Evolutionary conservation across 2,329 filamentous ascomycete genomes (phyloP).

Genomic region (Venturia oleaginea): DNA sequence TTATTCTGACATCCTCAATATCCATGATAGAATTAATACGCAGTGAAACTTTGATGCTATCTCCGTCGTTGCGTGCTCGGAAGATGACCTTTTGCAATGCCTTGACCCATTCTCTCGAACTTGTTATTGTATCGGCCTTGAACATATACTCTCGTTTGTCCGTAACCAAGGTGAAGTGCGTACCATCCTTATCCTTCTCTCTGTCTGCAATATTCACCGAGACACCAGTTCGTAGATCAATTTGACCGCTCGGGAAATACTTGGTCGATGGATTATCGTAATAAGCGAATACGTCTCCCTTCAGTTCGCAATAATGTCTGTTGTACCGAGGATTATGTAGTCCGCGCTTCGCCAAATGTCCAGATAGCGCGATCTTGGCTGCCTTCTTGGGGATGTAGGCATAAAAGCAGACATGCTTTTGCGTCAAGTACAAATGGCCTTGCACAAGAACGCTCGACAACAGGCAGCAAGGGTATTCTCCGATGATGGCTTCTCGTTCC

Average conservation of each 20-base stretch:
- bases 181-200: conserved; percentile 60
- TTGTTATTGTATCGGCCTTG: conserved; percentile 75
- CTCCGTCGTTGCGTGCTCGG: conserved; percentile 87
- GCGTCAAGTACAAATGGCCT: conserved; percentile 92
- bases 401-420: conserved; percentile 91
- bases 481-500: conserved; percentile 71
- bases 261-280: conserved; percentile 74
- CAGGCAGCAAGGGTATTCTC: conserved; percentile 92
- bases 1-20: conserved; percentile 81
- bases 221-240: conserved; percentile 86
- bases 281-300: conserved; percentile 86
- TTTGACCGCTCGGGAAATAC: conserved; percentile 86
- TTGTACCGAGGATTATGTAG: conserved; percentile 80
- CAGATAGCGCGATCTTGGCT: conserved; percentile 65
- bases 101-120: conserved; percentile 95
- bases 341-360: conserved; percentile 80
- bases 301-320: conserved; percentile 87
- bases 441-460: conserved; percentile 86
- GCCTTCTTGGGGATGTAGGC: conserved; percentile 93
- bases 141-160: conserved; percentile 79
- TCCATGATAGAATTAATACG: conserved; percentile 85
- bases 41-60: conserved; percentile 91
- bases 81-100: conserved; percentile 91
- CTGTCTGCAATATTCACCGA: conserved; percentile 72
- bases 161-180: conserved; percentile 73